Base-by-base conservation (phyloP, 306 rosid species). In the Bauhinia variegata region DNA sequence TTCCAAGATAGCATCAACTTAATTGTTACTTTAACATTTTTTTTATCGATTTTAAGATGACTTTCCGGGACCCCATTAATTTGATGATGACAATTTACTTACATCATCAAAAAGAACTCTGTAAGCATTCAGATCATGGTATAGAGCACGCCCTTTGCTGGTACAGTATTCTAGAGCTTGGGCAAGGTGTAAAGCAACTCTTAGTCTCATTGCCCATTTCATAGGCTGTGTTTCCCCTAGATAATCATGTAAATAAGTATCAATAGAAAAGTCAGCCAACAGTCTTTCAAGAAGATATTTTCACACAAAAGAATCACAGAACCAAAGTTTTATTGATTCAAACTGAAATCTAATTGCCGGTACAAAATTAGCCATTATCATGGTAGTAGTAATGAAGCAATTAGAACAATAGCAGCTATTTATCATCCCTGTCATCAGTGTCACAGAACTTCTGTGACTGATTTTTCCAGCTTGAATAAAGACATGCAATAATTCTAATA, bases 141-240 rank as follows among this genome's bases (percentile, higher is more conserved):
- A 93, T 48, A 93, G 87, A 2, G 96, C 88, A 18, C 98, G 96
- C 42, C 96, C 98, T 75, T 71, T 88, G 82, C 62, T 89, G 70
- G 97, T 89, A 69, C 98, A 93, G 79, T 93, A 93, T 70, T 93
- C 97, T 30, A 93, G 88, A 57, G 98, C 97, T 82, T 93, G 89
- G 65, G 95, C 96, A 68, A 93, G 96, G 82, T 83, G 79, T 51
- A 93, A 76, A 70, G 97, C 98, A 80, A 89, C 98, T 68, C 98
- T 85, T 53, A 93, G 83, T 74, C 98, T 89, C 91, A 89, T 93
- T 19, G 96, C 83, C 96, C 96, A 93, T 69, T 83, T 86, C 96
- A 93, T 88, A 11, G 98, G 98, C 75, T 88, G 95, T 54, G 82
- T 67, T 72, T 93, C 98, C 98, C 98, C 98, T 92, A 60, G 38